Evolutionary conservation across 108 stramenopile genomes (phyloP).

Genomic region (Fragilariopsis cylindrus): DNA sequence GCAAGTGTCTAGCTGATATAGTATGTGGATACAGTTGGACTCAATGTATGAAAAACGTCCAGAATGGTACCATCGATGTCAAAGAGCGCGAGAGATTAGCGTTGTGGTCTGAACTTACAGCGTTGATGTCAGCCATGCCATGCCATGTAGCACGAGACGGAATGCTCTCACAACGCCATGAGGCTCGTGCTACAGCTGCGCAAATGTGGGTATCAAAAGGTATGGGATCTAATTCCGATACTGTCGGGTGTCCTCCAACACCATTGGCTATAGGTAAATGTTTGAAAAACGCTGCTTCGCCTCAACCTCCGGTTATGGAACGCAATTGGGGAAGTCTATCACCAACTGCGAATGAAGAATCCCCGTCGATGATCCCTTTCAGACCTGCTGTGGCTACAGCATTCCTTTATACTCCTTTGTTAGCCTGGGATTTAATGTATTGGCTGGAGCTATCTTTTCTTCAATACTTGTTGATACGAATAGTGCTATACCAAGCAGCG

Average conservation of each 20-base stretch:
- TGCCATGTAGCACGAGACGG: constrained; percentile 86
- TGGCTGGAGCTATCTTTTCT: constrained; percentile 82
- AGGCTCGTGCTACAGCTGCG: constrained; percentile 81
- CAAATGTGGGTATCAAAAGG: constrained; percentile 84
- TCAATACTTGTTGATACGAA: constrained; percentile 50
- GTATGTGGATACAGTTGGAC: constrained; percentile 73
- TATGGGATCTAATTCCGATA: constrained; percentile 31
- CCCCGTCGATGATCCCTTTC: constrained; percentile 42
- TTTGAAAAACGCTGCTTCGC: constrained; percentile 8
- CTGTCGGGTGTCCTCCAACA: constrained; percentile 46
- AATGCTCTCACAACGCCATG: constrained; percentile 65
- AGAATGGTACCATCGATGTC: constrained; percentile 20
- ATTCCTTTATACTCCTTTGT: constrained; percentile 78
- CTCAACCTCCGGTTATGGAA: constrained; percentile 32
- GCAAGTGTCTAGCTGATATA: constrained; percentile 61
- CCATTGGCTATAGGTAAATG: constrained; percentile 54
- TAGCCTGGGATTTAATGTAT: constrained; percentile 87
- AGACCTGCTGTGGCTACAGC: constrained; percentile 79
- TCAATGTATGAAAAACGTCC: constrained; percentile 1
- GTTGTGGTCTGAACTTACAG: constrained; percentile 74
- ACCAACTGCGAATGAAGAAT: constrained; percentile 28
- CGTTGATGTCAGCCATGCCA: constrained; percentile 66
- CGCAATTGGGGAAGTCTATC: constrained; percentile 71
- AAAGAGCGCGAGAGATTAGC: constrained; percentile 21
- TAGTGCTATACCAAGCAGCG: constrained; percentile 33